These are phyloP conservation scores for Hypoxylon sp. DNA, from an alignment of 2,329 filamentous ascomycete genomes.

Conservation along the genomic window DNA sequence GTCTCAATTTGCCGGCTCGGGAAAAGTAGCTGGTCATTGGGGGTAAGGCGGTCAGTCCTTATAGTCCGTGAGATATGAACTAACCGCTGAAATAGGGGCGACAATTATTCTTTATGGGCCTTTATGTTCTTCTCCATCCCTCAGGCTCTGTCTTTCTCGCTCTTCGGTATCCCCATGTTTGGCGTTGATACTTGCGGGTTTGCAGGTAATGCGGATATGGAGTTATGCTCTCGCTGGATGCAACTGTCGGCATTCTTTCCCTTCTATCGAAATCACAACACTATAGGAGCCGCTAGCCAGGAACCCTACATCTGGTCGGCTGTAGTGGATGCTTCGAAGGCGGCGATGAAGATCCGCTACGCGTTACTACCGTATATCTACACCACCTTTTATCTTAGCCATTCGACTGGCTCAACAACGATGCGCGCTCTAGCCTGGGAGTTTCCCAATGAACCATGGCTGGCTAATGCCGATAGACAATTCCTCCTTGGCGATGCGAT, in stretches of 20 bases:
- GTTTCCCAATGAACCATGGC: constrained; percentile 78
- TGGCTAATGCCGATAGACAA: constrained; percentile 77
- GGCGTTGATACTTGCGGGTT: constrained; percentile 80
- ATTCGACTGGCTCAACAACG: constrained; percentile 76
- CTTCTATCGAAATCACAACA: constrained; percentile 85
- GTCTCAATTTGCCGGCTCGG: constrained; percentile 83
- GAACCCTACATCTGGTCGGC: constrained; percentile 80
- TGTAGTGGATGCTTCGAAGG: constrained; percentile 74
- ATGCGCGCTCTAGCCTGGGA: constrained; percentile 83
- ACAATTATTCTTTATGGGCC: constrained; percentile 79
- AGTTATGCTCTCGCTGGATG: constrained; percentile 83
- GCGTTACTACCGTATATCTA: constrained; percentile 82
- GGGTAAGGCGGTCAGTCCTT: constrained; percentile 56
- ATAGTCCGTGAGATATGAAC: not conserved
- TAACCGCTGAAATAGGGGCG: constrained; percentile 64
- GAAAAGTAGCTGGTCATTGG: constrained; percentile 85
- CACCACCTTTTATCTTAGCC: constrained; percentile 77
- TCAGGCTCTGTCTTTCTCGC: constrained; percentile 80
- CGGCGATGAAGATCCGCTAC: constrained; percentile 80
- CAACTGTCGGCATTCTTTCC: constrained; percentile 81
- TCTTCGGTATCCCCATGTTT: constrained; percentile 85
- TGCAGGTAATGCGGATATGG: constrained; percentile 74
- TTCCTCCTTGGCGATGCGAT: constrained; percentile 79
- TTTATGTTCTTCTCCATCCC: constrained; percentile 84
- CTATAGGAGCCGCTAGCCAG: constrained; percentile 71